Evolutionary conservation across 1,284 basidiomycete species (phyloP).

Genomic region (Cystobasidium sp.): DNA sequence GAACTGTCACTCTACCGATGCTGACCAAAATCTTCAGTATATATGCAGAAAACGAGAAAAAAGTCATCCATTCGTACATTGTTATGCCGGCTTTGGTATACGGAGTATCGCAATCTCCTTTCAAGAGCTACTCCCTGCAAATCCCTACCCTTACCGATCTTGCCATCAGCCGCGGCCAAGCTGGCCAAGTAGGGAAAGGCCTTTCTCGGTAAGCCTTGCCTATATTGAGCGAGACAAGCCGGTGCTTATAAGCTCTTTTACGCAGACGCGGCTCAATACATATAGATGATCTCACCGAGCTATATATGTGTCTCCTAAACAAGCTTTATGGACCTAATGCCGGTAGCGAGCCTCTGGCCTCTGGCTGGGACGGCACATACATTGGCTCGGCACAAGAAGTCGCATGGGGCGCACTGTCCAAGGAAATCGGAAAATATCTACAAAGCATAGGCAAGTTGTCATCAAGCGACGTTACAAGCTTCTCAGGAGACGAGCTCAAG

Average conservation of each 20-base stretch:
- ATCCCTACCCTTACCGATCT: slow-evolving; percentile 8
- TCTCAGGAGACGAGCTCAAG: slow-evolving; percentile 2
- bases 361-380: slow-evolving; percentile 5
- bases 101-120: slow-evolving; percentile 3
- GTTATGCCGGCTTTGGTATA: slow-evolving; percentile 17
- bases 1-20: too few species aligned
- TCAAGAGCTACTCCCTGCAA: slow-evolving; percentile 11
- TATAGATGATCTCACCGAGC: slow-evolving; percentile 6
- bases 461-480: slow-evolving; percentile 6
- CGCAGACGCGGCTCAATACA: slow-evolving; percentile 11
- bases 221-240: too few species aligned
- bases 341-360: not conserved
- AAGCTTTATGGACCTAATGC: not conserved
- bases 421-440: slow-evolving; percentile 2
- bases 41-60: slow-evolving; percentile 6
- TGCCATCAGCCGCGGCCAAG: not conserved
- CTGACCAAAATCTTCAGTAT: not conserved
- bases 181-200: slow-evolving; percentile 19
- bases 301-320: slow-evolving; percentile 8
- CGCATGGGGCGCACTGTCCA: slow-evolving; percentile 5
- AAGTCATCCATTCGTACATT: slow-evolving; percentile 8
- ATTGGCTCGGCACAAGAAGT: slow-evolving; percentile 17
- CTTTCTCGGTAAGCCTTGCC: not conserved
- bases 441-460: slow-evolving; percentile 2
- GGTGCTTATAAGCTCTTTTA: not conserved